A percentile compares a stretch with the other conserved stretches of the same genome.
phyloP scores from a whole-genome alignment of 2,329 filamentous ascomycete species.

The Penicillium glabrum region DNA sequence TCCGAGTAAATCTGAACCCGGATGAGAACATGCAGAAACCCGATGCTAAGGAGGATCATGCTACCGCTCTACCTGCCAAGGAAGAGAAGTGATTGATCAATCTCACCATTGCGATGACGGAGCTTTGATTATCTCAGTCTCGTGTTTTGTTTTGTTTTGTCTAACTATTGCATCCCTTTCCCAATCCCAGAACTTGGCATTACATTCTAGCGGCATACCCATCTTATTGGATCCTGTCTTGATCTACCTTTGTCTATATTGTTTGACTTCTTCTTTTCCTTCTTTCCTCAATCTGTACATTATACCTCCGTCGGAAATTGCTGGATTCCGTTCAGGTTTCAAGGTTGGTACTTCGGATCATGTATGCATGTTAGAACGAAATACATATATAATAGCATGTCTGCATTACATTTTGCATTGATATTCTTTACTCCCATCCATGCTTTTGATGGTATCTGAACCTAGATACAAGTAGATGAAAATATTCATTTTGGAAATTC shows the following conservation, averaged over 20 bases:
- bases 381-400: background rate
- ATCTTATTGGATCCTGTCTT: background rate
- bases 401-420: background rate
- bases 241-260: background rate
- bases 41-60: background rate
- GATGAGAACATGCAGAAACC: background rate
- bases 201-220: background rate
- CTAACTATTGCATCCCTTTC: background rate
- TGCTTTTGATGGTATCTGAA: background rate
- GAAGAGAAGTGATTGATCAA: background rate
- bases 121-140: background rate
- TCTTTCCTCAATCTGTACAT: background rate
- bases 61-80: slow-evolving; percentile 4
- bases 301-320: background rate
- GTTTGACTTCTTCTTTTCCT: background rate
- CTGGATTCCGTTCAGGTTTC: background rate
- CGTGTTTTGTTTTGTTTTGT: background rate
- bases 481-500: slow-evolving; percentile 2
- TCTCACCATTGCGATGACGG: background rate
- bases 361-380: background rate
- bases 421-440: too few relatives aligned
- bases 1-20: slow-evolving; percentile 10
- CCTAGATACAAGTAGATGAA: background rate
- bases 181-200: background rate
- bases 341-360: background rate